These are phyloP conservation scores for Erysimum cheiranthoides DNA, from an alignment of 345 rosid genomes.

Conservation along the genomic window DNA sequence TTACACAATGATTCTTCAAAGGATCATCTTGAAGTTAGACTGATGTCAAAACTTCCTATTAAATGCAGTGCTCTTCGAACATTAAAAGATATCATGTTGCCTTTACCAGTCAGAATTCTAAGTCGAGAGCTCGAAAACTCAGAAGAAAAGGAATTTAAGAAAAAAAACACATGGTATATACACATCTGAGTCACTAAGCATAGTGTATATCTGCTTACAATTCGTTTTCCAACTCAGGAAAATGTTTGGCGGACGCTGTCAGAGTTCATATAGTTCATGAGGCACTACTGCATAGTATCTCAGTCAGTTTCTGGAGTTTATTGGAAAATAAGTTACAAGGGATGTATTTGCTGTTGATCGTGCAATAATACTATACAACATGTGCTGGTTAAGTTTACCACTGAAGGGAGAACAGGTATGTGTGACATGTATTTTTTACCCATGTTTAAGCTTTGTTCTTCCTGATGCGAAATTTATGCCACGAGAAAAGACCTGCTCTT, in stretches of 20 bases:
- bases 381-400: slow-evolving; percentile 62
- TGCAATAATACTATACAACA: slow-evolving; percentile 60
- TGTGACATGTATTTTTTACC: background rate
- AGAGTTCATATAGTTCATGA: slow-evolving; percentile 65
- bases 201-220: slow-evolving; percentile 14
- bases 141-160: background rate
- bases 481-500: no score
- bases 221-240: slow-evolving; percentile 56
- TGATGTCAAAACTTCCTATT: background rate
- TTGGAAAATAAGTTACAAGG: slow-evolving; percentile 60
- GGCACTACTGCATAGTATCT: slow-evolving; percentile 59
- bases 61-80: background rate
- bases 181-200: no score
- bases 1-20: background rate
- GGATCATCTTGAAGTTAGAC: slow-evolving; percentile 5
- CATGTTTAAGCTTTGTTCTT: no score
- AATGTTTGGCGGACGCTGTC: slow-evolving; percentile 56
- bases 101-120: slow-evolving; percentile 3
- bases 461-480: no score
- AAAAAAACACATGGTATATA: no score
- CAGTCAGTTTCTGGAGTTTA: slow-evolving; percentile 57
- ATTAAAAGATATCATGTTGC: slow-evolving; percentile 3
- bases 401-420: slow-evolving; percentile 61
- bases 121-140: background rate
- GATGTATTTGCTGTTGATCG: slow-evolving; percentile 72